Evolutionary conservation across 73 alveolate genomes (phyloP).

Genomic region (Paramecium bursaria): DNA sequence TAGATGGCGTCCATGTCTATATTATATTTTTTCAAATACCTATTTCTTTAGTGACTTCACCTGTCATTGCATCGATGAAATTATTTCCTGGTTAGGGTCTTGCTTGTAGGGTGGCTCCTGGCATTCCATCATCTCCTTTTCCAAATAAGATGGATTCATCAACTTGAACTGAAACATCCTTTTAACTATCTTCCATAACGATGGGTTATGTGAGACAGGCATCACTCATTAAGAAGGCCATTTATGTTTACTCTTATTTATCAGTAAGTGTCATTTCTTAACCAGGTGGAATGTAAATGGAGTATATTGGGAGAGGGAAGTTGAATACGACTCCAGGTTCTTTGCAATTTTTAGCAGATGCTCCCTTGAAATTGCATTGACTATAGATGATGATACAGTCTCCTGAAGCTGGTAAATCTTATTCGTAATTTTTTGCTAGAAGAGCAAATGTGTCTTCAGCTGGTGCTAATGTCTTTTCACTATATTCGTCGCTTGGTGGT

Average conservation of each 20-base stretch:
- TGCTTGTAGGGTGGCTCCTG: too few relatives aligned
- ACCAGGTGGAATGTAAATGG: constrained; percentile 25
- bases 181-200: constrained; percentile 33
- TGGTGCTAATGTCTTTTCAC: neutral
- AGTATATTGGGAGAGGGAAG: constrained; percentile 5
- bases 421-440: neutral
- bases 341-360: neutral
- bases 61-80: too few relatives aligned
- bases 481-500: too few relatives aligned
- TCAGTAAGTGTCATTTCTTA: constrained; percentile 7
- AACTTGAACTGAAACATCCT: constrained; percentile 13
- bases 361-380: constrained; percentile 35
- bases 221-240: constrained; percentile 13
- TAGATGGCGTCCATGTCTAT: too few relatives aligned
- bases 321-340: neutral
- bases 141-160: too few relatives aligned
- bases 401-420: constrained; percentile 27
- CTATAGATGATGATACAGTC: constrained; percentile 25
- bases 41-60: too few relatives aligned
- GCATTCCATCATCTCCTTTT: too few relatives aligned
- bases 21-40: too few relatives aligned
- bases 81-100: too few relatives aligned
- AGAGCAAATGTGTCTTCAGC: neutral
- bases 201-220: constrained; percentile 8
- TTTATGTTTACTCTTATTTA: neutral